Percentiles rank a stretch among this genome's conserved stretches.
These are phyloP conservation scores for Xylaria sp. DNA, from an alignment of 2,329 filamentous ascomycete genomes.

Conservation along the genomic window DNA sequence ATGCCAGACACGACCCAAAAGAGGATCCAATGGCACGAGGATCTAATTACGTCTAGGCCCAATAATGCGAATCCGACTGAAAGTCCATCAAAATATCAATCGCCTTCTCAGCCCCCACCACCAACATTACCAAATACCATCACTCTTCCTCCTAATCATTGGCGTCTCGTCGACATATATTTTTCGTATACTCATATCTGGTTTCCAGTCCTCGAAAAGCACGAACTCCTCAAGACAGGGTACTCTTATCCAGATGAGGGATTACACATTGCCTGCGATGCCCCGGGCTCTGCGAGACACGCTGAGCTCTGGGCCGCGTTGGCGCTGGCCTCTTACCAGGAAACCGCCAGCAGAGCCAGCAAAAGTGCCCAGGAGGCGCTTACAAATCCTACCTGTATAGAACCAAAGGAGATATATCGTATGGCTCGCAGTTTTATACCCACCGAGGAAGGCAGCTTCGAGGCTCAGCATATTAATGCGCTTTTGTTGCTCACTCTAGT, in stretches of 20 bases:
- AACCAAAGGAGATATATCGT: slow-evolving; percentile 57
- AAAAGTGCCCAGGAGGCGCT: slow-evolving; percentile 29
- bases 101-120: slow-evolving; percentile 4
- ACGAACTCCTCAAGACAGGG: slow-evolving; percentile 65
- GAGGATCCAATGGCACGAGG: slow-evolving; percentile 8
- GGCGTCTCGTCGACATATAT: slow-evolving; percentile 75
- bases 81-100: slow-evolving; percentile 9
- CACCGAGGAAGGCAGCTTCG: slow-evolving; percentile 58
- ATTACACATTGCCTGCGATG: slow-evolving; percentile 45
- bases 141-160: slow-evolving; percentile 64
- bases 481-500: slow-evolving; percentile 70
- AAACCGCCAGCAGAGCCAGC: slow-evolving; percentile 49
- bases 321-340: slow-evolving; percentile 67
- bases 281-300: slow-evolving; percentile 55
- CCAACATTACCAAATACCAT: neutral
- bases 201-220: slow-evolving; percentile 78
- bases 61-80: neutral
- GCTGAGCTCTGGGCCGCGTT: slow-evolving; percentile 71
- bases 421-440: slow-evolving; percentile 63
- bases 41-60: slow-evolving; percentile 1
- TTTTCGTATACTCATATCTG: slow-evolving; percentile 81
- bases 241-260: slow-evolving; percentile 56
- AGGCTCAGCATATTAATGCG: slow-evolving; percentile 65
- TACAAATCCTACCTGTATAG: slow-evolving; percentile 46
- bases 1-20: slow-evolving; percentile 10